phyloP scores from a whole-genome alignment of 1,284 basidiomycete species.

The Ustilago crameri region DNA sequence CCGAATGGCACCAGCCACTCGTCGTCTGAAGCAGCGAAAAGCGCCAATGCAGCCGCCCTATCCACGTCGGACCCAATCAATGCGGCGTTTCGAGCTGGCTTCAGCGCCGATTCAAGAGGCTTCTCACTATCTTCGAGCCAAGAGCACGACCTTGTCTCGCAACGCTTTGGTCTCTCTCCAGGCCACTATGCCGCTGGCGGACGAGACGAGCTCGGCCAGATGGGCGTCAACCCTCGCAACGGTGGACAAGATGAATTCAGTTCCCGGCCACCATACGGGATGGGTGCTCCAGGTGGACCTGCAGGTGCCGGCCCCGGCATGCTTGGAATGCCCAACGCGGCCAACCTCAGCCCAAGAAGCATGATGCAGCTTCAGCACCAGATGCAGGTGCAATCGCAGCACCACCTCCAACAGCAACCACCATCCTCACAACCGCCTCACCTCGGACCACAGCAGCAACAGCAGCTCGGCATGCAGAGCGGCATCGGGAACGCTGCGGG shows the following conservation, averaged over 20 bases:
- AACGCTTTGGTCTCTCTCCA: conserved; percentile 42
- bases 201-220: conserved; percentile 30
- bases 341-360: conserved; percentile 59
- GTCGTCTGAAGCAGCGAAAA: conserved; percentile 27
- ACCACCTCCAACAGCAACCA: conserved; percentile 31
- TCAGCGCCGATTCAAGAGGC: conserved; percentile 25
- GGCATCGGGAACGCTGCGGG: conserved; percentile 22
- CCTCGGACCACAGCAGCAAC: conserved; percentile 25
- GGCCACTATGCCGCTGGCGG: conserved; percentile 24
- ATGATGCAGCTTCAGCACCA: conserved; percentile 60
- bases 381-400: conserved; percentile 54
- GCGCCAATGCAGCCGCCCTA: conserved; percentile 27
- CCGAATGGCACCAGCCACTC: conserved; percentile 34
- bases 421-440: conserved; percentile 15
- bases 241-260: conserved; percentile 36
- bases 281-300: background rate
- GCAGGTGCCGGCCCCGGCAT: conserved; percentile 20
- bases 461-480: conserved; percentile 29
- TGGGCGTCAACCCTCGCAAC: conserved; percentile 35
- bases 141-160: conserved; percentile 33
- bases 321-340: conserved; percentile 33
- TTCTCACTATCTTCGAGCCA: conserved; percentile 32
- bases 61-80: conserved; percentile 51
- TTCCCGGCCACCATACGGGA: conserved; percentile 18
- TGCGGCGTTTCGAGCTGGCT: conserved; percentile 31